phyloP scores from a whole-genome alignment of 2,329 filamentous ascomycete species.

The Aspergillus amoenus region DNA sequence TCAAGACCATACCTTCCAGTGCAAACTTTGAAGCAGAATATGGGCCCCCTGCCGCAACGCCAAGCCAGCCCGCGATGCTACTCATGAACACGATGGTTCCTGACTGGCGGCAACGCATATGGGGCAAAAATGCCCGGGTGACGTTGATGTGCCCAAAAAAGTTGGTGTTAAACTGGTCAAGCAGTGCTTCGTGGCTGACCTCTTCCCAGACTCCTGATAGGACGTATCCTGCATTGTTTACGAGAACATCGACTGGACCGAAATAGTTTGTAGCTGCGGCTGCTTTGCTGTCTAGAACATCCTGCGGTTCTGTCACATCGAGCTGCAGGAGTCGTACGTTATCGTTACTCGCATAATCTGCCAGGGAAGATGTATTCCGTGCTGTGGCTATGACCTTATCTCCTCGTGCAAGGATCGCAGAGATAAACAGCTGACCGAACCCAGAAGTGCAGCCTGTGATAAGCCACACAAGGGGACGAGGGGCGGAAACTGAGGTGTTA shows the following conservation, averaged over 20 bases:
- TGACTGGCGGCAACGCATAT: conserved; percentile 34
- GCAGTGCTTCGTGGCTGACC: background rate
- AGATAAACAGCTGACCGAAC: background rate
- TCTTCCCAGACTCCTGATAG: conserved; percentile 27
- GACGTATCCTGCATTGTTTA: conserved; percentile 48
- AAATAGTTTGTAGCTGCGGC: conserved; percentile 18
- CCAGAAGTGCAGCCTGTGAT: conserved; percentile 11
- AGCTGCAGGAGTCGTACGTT: conserved; percentile 7
- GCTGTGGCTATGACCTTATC: conserved; percentile 36
- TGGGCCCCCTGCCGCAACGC: background rate
- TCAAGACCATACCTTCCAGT: conserved; percentile 28
- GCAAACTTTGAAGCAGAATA: conserved; percentile 5
- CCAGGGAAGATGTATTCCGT: conserved; percentile 18
- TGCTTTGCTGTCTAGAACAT: background rate
- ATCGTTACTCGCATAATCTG: conserved; percentile 23
- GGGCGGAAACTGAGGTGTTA: too few species aligned
- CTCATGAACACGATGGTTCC: conserved; percentile 47
- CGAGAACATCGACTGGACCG: conserved; percentile 40
- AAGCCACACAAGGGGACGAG: background rate
- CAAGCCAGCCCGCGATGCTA: conserved; percentile 33
- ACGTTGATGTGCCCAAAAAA: conserved; percentile 39
- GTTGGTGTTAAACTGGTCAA: background rate
- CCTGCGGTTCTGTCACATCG: conserved; percentile 18
- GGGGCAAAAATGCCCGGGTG: conserved; percentile 36
- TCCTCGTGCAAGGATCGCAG: conserved; percentile 16